Evolutionary conservation across 2,329 filamentous ascomycete genomes (phyloP).

Genomic region (Aureobasidium sp.): DNA sequence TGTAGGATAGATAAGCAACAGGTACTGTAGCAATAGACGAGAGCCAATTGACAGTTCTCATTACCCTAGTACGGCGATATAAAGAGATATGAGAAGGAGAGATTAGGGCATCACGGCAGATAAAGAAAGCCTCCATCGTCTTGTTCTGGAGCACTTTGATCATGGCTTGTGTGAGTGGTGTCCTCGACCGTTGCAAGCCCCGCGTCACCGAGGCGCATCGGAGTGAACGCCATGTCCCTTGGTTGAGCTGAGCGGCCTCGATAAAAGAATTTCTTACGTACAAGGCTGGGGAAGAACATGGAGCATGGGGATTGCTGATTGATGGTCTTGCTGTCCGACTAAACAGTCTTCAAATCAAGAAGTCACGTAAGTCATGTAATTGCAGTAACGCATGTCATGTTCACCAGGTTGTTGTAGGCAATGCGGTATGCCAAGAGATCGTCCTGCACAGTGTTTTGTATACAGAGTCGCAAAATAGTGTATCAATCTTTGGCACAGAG

Average conservation of each 20-base stretch:
- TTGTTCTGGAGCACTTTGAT: conserved; percentile 2
- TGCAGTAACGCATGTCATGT: not conserved
- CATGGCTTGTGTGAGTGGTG: not conserved
- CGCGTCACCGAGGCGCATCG: conserved; percentile 5
- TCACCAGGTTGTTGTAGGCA: not conserved
- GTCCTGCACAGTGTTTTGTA: not conserved
- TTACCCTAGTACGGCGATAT: not conserved
- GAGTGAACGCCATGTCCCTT: not conserved
- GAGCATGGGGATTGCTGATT: not conserved
- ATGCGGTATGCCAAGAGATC: not conserved
- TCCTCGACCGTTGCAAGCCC: conserved; percentile 1
- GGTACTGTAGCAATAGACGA: not conserved
- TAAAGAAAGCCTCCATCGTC: not conserved
- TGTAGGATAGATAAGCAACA: not conserved
- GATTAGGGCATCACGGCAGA: conserved; percentile 5
- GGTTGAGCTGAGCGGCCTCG: conserved; percentile 1
- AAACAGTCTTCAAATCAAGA: not conserved
- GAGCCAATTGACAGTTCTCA: not conserved
- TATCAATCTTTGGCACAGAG: not conserved
- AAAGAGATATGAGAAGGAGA: not conserved
- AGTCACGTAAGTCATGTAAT: not conserved
- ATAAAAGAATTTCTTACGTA: conserved; percentile 3
- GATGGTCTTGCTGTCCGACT: not conserved
- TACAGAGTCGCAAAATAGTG: not conserved
- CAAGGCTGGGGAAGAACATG: not conserved